These are phyloP conservation scores for Talaromyces sp. DNA, from an alignment of 2,329 filamentous ascomycete genomes.

Conservation along the genomic window DNA sequence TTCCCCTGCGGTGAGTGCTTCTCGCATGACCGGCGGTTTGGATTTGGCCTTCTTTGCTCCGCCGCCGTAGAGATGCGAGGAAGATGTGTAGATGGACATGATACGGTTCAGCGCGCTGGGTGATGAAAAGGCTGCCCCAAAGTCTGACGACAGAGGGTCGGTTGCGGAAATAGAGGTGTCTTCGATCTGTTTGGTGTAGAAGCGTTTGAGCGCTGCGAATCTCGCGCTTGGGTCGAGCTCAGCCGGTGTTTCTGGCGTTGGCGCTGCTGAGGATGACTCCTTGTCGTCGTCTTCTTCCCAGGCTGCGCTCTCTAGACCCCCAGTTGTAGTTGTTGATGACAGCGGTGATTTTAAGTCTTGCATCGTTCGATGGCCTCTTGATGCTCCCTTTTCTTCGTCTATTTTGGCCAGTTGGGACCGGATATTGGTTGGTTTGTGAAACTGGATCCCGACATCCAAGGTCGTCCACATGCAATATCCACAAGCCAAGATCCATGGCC, in stretches of 20 bases:
- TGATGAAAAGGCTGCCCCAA: constrained; percentile 54
- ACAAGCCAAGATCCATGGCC: constrained; percentile 75
- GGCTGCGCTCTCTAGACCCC: constrained; percentile 16
- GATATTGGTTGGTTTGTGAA: constrained; percentile 84
- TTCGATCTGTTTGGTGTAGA: constrained; percentile 74
- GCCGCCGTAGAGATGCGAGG: constrained; percentile 46
- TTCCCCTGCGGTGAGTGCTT: constrained; percentile 65
- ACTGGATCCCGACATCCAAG: constrained; percentile 79
- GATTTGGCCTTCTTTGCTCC: constrained; percentile 58
- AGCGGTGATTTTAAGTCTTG: constrained; percentile 32
- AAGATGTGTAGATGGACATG: constrained; percentile 76
- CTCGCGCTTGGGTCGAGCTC: constrained; percentile 60
- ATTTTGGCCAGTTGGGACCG: constrained; percentile 71
- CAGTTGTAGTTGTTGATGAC: constrained; percentile 23
- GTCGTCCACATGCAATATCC: constrained; percentile 92
- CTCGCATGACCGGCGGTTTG: constrained; percentile 70
- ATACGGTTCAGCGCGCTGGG: constrained; percentile 79
- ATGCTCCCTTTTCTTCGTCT: constrained; percentile 42
- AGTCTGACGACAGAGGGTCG: constrained; percentile 47
- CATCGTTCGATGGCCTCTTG: constrained; percentile 29
- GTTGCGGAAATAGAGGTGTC: constrained; percentile 51
- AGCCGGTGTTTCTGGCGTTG: constrained; percentile 17
- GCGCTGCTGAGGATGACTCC: constrained; percentile 7
- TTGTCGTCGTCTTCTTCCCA: constrained; percentile 23
- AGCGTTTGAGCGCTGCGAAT: constrained; percentile 68